Conservation (phyloP, 2,329 filamentous ascomycete species). For the Trichoderma polysporum region DNA sequence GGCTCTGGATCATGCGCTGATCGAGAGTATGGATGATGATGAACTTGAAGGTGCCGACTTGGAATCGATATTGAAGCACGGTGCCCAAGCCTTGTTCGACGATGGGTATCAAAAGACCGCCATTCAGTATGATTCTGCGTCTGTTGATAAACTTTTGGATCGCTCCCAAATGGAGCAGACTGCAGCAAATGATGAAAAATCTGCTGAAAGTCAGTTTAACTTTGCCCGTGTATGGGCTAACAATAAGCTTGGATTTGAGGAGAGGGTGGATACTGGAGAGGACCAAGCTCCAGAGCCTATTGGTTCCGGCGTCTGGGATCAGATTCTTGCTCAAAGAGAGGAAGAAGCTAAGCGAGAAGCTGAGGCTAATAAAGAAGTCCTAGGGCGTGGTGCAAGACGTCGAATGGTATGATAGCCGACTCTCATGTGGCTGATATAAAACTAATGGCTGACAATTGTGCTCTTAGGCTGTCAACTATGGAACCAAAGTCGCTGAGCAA, state of each 20-base stretch:
- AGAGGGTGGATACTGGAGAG: conserved; percentile 55
- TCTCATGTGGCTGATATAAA: background rate
- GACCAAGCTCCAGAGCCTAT: conserved; percentile 54
- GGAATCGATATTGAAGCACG: conserved; percentile 83
- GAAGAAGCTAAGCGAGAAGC: conserved; percentile 72
- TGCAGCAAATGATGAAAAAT: conserved; percentile 58
- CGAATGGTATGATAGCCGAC: conserved; percentile 42
- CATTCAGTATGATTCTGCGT: conserved; percentile 76
- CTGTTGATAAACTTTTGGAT: conserved; percentile 89
- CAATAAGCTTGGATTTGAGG: conserved; percentile 66
- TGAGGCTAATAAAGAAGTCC: conserved; percentile 65
- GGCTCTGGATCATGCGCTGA: conserved; percentile 90
- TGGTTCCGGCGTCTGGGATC: conserved; percentile 79
- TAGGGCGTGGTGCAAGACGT: conserved; percentile 81
- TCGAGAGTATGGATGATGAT: conserved; percentile 86
- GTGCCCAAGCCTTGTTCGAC: conserved; percentile 81
- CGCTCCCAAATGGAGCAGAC: conserved; percentile 77
- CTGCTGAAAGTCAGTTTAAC: conserved; percentile 78
- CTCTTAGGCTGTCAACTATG: conserved; percentile 38
- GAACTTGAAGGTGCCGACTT: conserved; percentile 77
- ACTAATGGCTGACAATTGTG: conserved; percentile 22
- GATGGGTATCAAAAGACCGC: conserved; percentile 68
- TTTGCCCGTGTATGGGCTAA: conserved; percentile 93
- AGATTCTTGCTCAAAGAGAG: conserved; percentile 81
- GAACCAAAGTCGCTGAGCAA: conserved; percentile 27